Conservation (phyloP, 2,329 filamentous ascomycete genomes). For the Zymoseptoria pseudotritici region DNA sequence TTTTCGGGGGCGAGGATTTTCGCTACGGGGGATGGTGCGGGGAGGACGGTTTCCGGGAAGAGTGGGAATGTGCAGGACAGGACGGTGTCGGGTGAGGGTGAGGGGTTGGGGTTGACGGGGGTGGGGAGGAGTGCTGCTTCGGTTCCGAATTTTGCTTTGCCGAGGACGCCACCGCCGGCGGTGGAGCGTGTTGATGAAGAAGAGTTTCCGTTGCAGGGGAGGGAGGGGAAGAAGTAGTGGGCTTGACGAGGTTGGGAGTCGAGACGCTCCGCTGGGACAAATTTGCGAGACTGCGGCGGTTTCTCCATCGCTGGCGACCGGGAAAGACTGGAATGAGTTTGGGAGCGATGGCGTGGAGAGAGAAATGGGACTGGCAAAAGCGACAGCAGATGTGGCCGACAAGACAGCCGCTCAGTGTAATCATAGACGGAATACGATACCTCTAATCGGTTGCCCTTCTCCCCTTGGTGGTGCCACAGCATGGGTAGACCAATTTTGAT, state of each 20-base stretch:
- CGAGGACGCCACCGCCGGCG: not conserved
- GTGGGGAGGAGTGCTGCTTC: not conserved
- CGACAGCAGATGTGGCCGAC: not conserved
- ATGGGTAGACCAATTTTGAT: too few species aligned
- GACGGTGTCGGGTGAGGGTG: too few species aligned
- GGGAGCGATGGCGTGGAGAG: not conserved
- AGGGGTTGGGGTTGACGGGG: not conserved
- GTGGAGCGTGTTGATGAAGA: not conserved
- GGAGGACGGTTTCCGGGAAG: not conserved
- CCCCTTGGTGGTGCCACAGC: too few species aligned
- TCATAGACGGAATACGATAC: not conserved
- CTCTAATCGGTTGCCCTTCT: not conserved
- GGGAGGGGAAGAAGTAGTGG: not conserved
- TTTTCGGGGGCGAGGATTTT: not conserved
- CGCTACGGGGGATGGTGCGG: not conserved
- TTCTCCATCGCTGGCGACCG: not conserved
- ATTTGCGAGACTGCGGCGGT: not conserved
- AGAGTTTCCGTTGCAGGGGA: not conserved
- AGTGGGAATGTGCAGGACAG: not conserved
- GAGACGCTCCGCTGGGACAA: too few species aligned
- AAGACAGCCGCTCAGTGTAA: not conserved
- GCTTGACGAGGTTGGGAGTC: too few species aligned
- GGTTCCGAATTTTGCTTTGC: not conserved
- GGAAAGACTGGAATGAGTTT: not conserved
- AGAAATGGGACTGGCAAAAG: not conserved